Base-by-base conservation (phyloP, 176 grass and related monocot genomes). In the Oryza nivara region DNA sequence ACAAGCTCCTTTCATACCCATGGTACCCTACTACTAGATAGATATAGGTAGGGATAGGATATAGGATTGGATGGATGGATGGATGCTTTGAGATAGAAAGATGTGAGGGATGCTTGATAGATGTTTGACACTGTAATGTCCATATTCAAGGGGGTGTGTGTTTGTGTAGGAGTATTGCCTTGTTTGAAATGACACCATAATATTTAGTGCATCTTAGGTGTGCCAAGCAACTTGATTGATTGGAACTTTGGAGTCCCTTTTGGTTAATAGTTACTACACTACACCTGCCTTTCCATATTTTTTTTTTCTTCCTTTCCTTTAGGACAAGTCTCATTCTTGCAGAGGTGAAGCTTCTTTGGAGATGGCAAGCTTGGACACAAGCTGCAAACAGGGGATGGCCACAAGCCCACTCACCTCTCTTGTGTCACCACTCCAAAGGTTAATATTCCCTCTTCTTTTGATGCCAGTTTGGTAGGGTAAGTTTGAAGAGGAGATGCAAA, bases 391-490 rank as follows among this genome's bases (percentile, higher is more conserved):
- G 67, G 80, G 87, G 79, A 88, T 74, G 69, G 78, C 72, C 86
- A 91, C 82, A 63, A 61, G 54, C 41, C 83, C 68, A 38, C 28
- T 75, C 82, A 16, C 76, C 83, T 88, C 77, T 74, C 77, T 74
- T 75, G 78, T 91, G 74, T 94, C 87, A 89, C 30, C 83, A 80
- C 89, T 35, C 82, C 80, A 94, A 94, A 92, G 90, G 84, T 92
- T 94, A 86, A 94, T 94, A 94, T 94, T 94, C 92, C 92, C 92
- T 84, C 92, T 94, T 92, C 92, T 94, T 94, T 92, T 92, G 86
- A 92, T 94, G 92, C 51, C 65, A 36, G 85, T 75, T 87, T 76
- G 85, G 85, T 91, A 84, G 85, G 85, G 89, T 69, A 86, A 65
- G 89, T 40, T 73, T 70, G 13, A 71, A 49, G 66, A 66, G 65